Evolutionary conservation across 179 eudicot genomes (phyloP).

Genomic region (Patellifolia procumbens): DNA sequence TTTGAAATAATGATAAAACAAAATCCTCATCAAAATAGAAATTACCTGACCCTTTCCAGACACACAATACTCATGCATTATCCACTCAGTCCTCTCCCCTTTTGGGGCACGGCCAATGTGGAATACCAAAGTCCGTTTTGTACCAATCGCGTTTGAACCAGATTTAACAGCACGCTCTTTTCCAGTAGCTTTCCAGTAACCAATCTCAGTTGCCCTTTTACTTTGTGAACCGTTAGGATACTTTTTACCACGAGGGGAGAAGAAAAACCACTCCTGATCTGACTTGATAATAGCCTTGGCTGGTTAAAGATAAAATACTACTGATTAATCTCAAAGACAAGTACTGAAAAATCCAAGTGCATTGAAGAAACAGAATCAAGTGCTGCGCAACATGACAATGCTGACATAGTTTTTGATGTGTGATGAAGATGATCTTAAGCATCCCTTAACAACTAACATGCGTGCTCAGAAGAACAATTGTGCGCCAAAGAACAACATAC

Average conservation of each 20-base stretch:
- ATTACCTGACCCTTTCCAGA: constrained; percentile 59
- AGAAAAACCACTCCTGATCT: constrained; percentile 87
- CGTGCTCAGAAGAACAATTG: too few relatives aligned
- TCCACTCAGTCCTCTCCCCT: constrained; percentile 92
- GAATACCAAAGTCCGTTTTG: constrained; percentile 83
- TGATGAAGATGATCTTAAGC: too few relatives aligned
- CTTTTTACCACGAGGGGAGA: constrained; percentile 78
- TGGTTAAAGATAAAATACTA: constrained; percentile 24
- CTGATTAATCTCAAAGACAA: constrained; percentile 14
- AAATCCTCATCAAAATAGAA: too few relatives aligned
- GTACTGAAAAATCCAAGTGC: too few relatives aligned
- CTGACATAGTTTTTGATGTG: too few relatives aligned
- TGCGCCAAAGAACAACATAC: too few relatives aligned
- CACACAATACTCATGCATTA: constrained; percentile 83
- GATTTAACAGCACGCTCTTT: constrained; percentile 78
- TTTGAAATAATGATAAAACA: too few relatives aligned
- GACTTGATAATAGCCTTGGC: constrained; percentile 69
- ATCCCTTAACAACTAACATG: too few relatives aligned
- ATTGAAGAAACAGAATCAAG: too few relatives aligned
- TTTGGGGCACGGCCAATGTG: constrained; percentile 85
- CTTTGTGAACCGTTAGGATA: constrained; percentile 82
- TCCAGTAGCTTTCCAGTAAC: constrained; percentile 95
- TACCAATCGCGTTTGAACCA: constrained; percentile 60
- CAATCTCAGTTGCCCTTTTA: constrained; percentile 76
- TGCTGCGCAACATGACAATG: too few relatives aligned